Base-by-base conservation (phyloP, 2,329 filamentous ascomycete genomes). In the Ceratocystis papillata region DNA sequence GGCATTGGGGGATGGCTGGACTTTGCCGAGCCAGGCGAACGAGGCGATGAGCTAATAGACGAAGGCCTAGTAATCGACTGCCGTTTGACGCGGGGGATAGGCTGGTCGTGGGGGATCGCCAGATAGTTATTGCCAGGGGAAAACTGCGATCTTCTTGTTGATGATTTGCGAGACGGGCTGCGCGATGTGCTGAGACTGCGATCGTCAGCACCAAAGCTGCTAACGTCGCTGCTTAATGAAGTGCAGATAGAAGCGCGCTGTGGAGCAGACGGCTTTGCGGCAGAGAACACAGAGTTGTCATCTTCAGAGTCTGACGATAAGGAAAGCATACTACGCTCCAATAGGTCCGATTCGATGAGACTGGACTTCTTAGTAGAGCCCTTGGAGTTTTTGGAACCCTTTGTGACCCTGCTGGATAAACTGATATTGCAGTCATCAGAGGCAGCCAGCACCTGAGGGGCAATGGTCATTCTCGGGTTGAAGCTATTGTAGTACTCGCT, bases 221-320 rank as follows among this genome's bases (percentile, higher is more conserved):
- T 65, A 8, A 67, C 12, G 22, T 67, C 66, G 22, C 66, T 67
- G 50, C 63, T 67, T 10, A 67, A 48, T 2, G 66, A 67, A 10
- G 66, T 67, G 63, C 66, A 67, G 30, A 67, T 63, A 5, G 66
- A 67, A 25, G 63, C 63, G 15, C 66, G 63, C 60, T 67, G 63
- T 20, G 59, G 66, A 2, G 45, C 63, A 48, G 66, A 67, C 15
- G 63, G 53, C 20, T 67, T 67, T n/a, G 66, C 46, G 1, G 63
- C 63, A 33, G 63, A 65, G 33, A 67, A 67, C 5, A 67, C 50
- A 22, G 66, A 71, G 30, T 74, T 77, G 33, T 79, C 78, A 4
- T 81, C 80, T 66, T 84, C 82, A 0, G 81, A 83, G 68, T 84
- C 81, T 0, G 82, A 83, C 1, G 81, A 83, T 0, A 85, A 76